Base-by-base conservation (phyloP, 2,329 filamentous ascomycete genomes). In the Diaporthe amygdali region DNA sequence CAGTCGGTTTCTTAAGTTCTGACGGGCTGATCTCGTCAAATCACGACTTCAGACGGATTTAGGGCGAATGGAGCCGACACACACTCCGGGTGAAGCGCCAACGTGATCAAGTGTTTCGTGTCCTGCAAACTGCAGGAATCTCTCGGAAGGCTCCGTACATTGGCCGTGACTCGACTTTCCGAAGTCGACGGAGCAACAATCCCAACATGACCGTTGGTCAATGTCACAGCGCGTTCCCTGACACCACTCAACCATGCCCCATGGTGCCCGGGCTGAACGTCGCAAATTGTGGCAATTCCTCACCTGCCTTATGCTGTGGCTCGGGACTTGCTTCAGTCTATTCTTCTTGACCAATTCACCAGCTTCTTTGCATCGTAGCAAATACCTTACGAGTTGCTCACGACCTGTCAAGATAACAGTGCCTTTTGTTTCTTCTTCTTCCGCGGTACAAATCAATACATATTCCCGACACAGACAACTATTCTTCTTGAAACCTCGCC, bases 1-100 rank as follows among this genome's bases (percentile, higher is more conserved):
- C 46, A 66, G 46, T 66, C 63, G 32, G 46, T 52, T 66, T 66
- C 63, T 66, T 32, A 66, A 66, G 63, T 66, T 66, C 63, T 66
- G 63, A 51, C 47, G 63, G 46, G 63, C 47, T 30, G 63, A 25
- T 64, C 3, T 44, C 22, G 54, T 41, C 70, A 30, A 63, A 63
- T 63, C 59, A 63, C 20, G 30, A 63, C 59, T 63, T 63, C 59
- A 34, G 59, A 63, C n/a, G 59, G n/a, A 63, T 47, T 63, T 47
- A 63, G 46, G 59, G 59, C 41, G 59, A 63, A 63, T 47, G 59
- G 27, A 41, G 41, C 59, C 59, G 59, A 63, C 30, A 63, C 59
- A 47, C 32, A 47, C 20, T 49, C 59, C 41, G 39, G 41, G 59
- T 37, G 59, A 63, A 63, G 59, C 27, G 59, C 59, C 44, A 47